Percentiles rank a stretch among this genome's conserved stretches.
Evolutionary conservation across 78 protist genomes (phyloP).

Genomic region (Salpingoeca rosetta): DNA sequence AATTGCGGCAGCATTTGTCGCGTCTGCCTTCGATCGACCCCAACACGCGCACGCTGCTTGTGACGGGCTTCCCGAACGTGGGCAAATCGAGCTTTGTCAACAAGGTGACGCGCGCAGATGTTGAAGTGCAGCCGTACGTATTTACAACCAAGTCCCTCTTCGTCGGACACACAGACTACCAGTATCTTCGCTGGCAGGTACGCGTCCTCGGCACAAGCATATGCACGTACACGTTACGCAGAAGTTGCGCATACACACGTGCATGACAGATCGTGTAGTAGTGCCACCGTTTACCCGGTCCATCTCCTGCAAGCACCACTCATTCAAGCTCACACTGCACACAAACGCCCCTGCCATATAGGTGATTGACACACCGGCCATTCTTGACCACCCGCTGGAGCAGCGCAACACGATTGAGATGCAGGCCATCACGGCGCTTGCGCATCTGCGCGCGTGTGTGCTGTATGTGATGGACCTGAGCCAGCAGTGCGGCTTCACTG

Average conservation of each 20-base stretch:
- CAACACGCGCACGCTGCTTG: constrained; percentile 87
- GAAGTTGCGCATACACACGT: too few relatives aligned
- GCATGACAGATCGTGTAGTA: too few relatives aligned
- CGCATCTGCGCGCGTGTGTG: constrained; percentile 86
- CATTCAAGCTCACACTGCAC: too few relatives aligned
- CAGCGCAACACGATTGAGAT: constrained; percentile 98
- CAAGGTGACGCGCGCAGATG: constrained; percentile 91
- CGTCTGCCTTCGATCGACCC: constrained; percentile 99
- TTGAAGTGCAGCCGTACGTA: constrained; percentile 99
- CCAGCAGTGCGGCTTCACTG: constrained; percentile 89
- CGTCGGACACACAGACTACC: constrained; percentile 96
- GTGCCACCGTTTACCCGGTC: too few relatives aligned
- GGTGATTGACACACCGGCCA: constrained; percentile 99
- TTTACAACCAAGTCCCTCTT: constrained; percentile 99
- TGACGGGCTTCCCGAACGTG: constrained; percentile 95
- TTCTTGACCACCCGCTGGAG: constrained; percentile 95
- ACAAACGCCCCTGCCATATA: too few relatives aligned
- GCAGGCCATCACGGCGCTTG: constrained; percentile 99
- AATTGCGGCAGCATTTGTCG: constrained; percentile 93
- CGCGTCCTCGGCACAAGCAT: too few relatives aligned
- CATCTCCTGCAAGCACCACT: too few relatives aligned
- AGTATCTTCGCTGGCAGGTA: constrained; percentile 93
- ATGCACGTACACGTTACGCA: too few relatives aligned
- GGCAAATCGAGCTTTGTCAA: constrained; percentile 97
- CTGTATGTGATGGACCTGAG: constrained; percentile 91